phyloP scores from a whole-genome alignment of 495 filamentous ascomycete species.

The Neurospora sp. region DNA sequence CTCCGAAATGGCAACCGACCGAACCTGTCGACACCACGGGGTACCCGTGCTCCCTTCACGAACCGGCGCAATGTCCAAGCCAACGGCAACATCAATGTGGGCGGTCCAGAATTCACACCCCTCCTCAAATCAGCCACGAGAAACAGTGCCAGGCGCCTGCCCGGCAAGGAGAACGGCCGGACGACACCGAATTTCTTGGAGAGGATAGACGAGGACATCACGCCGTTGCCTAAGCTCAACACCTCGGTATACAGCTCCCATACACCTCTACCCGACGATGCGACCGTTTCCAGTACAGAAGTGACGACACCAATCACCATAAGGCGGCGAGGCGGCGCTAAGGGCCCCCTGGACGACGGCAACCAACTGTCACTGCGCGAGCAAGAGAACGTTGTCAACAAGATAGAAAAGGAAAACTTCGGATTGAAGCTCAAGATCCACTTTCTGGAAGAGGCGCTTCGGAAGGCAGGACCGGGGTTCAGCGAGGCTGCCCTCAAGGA shows the following conservation, averaged over 20 bases:
- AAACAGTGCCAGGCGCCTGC: slow-evolving; percentile 55
- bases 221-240: slow-evolving; percentile 44
- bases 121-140: slow-evolving; percentile 81
- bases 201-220: slow-evolving; percentile 53
- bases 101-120: slow-evolving; percentile 81
- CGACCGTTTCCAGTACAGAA: slow-evolving; percentile 64
- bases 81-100: slow-evolving; percentile 45
- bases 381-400: slow-evolving; percentile 90
- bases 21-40: slow-evolving; percentile 61
- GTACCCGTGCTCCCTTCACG: slow-evolving; percentile 50
- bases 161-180: slow-evolving; percentile 41
- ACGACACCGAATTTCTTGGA: slow-evolving; percentile 62
- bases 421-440: slow-evolving; percentile 72
- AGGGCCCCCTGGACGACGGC: slow-evolving; percentile 63
- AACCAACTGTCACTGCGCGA: slow-evolving; percentile 84
- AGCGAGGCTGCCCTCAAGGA: slow-evolving; percentile 81
- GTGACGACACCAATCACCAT: slow-evolving; percentile 68
- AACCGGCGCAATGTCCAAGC: slow-evolving; percentile 56
- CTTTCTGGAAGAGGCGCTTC: slow-evolving; percentile 67
- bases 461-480: slow-evolving; percentile 77
- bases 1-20: slow-evolving; percentile 51
- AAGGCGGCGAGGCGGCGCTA: slow-evolving; percentile 48
- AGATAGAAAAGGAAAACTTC: slow-evolving; percentile 89
- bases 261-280: slow-evolving; percentile 44
- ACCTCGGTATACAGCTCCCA: slow-evolving; percentile 41